phyloP scores from a whole-genome alignment of 768 basidiomycete genomes.

The Russula brevipes region DNA sequence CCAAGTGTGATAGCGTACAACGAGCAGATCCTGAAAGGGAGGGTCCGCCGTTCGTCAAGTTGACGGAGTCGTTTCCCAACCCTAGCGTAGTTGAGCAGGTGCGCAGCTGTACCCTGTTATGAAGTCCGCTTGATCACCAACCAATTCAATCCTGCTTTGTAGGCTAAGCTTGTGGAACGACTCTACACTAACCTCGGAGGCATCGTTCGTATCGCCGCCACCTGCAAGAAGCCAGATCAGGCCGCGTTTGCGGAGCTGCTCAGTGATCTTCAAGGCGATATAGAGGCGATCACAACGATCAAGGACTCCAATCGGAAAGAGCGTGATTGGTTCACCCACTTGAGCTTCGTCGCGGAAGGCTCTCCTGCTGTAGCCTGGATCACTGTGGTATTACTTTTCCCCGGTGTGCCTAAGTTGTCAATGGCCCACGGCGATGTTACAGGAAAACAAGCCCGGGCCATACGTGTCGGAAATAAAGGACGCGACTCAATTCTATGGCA shows the following conservation, averaged over 20 bases:
- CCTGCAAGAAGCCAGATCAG: slow-evolving; percentile 77
- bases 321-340: slow-evolving; percentile 76
- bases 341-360: slow-evolving; percentile 79
- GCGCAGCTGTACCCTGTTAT: slow-evolving; percentile 27
- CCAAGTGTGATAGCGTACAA: slow-evolving; percentile 68
- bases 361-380: slow-evolving; percentile 85
- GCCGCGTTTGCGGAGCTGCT: slow-evolving; percentile 54
- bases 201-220: slow-evolving; percentile 59
- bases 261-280: slow-evolving; percentile 59
- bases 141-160: not conserved
- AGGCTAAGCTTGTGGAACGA: slow-evolving; percentile 67
- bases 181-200: slow-evolving; percentile 64
- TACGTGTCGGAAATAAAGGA: slow-evolving; percentile 83
- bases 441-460: slow-evolving; percentile 75
- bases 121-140: not conserved
- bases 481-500: slow-evolving; percentile 79
- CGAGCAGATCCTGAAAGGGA: slow-evolving; percentile 64
- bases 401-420: not conserved
- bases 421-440: not conserved
- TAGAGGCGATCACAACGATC: slow-evolving; percentile 70
- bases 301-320: slow-evolving; percentile 80
- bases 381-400: slow-evolving; percentile 46
- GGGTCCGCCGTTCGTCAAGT: slow-evolving; percentile 66
- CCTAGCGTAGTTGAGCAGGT: slow-evolving; percentile 77
- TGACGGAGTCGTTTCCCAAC: slow-evolving; percentile 66